Evolutionary conservation across 192 early-diverging fungal species (phyloP), one percentile per base, ranked within the genome.

Genomic region (Polychytrium aggregatum): DNA sequence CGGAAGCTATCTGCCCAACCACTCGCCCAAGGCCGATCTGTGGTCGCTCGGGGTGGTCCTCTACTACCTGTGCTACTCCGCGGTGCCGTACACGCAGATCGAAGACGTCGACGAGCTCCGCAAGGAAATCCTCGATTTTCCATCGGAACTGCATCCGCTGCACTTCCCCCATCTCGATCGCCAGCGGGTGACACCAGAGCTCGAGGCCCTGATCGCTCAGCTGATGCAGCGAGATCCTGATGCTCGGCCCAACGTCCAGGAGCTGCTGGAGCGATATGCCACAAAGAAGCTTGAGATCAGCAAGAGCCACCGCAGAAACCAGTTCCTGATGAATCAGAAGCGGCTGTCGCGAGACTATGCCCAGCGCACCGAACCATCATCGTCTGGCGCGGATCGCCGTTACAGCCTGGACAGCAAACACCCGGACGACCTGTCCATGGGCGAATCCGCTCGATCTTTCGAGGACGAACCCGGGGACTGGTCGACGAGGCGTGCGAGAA

Each of bases 11-110:
- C 52, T 74, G 17, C 37, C 41, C 24, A 75, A 85, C 37, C 89
- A 89, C 59, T 85, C 85, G 24, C 70, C 82, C 44, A 86, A 84
- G 43, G 84, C 88, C 3, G 94, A 98, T 50, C 79, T 98, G 79
- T 98, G 90, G 88, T 88, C 86, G 0, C 65, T 98, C 39, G 94
- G 94, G 0, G 88, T 98, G 67, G 74, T 98, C 1, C 71, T 96
- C 3, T 92, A 91, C 54, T 95, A 87, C 45, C 67, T 95, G 42
- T 94, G 91, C 59, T 96, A 86, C 47, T 81, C 84, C 7, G 52
- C 55, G 6, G 63, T 98, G 29, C 94, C 94, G 0, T 98, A 84
- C 50, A 41, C 62, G 20, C 81, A 89, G 40, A 74, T 87, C 30
- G 87, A 96, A 28, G 90, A 98, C 52, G 83, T 98, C 20, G 94